Evolutionary conservation across 1,284 basidiomycete species (phyloP).

Genomic region (Cronartium quercuum): DNA sequence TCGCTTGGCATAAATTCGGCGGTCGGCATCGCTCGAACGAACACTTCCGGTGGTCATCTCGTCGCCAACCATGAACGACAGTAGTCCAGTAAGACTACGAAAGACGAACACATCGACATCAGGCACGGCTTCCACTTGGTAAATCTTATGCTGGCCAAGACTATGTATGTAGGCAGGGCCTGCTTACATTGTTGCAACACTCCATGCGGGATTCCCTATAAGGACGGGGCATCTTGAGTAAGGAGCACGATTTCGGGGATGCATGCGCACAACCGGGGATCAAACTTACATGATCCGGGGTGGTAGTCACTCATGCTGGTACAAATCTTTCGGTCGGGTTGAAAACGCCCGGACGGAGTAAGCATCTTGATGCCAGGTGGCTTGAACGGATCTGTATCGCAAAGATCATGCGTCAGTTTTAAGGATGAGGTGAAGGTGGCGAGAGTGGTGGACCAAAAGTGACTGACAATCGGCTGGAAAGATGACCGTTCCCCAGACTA

Average conservation of each 20-base stretch:
- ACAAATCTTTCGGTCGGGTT: constrained; percentile 88
- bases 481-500: constrained; percentile 57
- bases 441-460: neutral
- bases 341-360: constrained; percentile 87
- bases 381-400: constrained; percentile 43
- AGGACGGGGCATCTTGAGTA: too few species aligned
- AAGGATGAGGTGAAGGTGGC: too few species aligned
- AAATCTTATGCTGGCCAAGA: constrained; percentile 50
- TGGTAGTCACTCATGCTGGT: constrained; percentile 95
- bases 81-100: constrained; percentile 75
- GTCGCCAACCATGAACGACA: constrained; percentile 92
- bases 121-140: constrained; percentile 39
- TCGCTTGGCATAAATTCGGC: constrained; percentile 65
- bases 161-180: neutral
- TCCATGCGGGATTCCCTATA: constrained; percentile 88
- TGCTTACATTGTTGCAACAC: constrained; percentile 73
- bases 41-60: constrained; percentile 94
- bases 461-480: constrained; percentile 87
- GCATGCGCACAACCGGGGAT: too few species aligned
- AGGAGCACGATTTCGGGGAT: neutral
- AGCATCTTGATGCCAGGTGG: constrained; percentile 92
- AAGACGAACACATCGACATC: neutral
- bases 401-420: neutral
- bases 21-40: constrained; percentile 70
- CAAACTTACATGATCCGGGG: constrained; percentile 67